Conservation (phyloP, 176 grass and related monocot genomes). For the Aegilops bicornis region DNA sequence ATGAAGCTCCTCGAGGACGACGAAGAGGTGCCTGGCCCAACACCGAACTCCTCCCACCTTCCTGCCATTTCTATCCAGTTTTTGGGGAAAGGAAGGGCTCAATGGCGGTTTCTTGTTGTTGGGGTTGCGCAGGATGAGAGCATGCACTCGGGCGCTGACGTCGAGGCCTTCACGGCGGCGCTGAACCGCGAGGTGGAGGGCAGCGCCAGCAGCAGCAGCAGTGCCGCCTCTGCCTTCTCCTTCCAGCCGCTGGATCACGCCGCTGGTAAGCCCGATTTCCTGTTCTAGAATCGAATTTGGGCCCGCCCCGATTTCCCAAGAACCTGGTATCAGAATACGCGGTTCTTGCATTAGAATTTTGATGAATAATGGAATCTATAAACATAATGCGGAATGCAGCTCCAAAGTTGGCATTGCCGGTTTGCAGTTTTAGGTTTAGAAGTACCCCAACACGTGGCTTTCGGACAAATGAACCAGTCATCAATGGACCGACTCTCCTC, state of each 20-base stretch:
- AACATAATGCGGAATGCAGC: constrained; percentile 20
- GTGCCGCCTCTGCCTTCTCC: constrained; percentile 18
- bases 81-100: background rate
- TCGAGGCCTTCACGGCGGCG: constrained; percentile 86
- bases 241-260: constrained; percentile 44
- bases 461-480: background rate
- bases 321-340: constrained; percentile 13
- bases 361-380: constrained; percentile 2
- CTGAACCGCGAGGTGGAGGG: constrained; percentile 94
- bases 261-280: constrained; percentile 42
- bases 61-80: constrained; percentile 25
- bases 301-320: background rate
- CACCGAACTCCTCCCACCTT: constrained; percentile 2
- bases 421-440: constrained; percentile 18
- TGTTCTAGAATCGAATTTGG: constrained; percentile 18
- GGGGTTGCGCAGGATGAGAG: constrained; percentile 73
- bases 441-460: background rate
- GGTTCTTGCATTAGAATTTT: constrained; percentile 22
- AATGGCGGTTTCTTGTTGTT: constrained; percentile 32
- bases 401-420: background rate
- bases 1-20: constrained; percentile 94
- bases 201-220: constrained; percentile 19
- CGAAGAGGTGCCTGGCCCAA: constrained; percentile 60
- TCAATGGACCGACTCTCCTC: background rate
- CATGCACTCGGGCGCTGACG: constrained; percentile 88